Base-by-base conservation (phyloP, 208 protist species). In the Endotrypanum monterogeii region DNA sequence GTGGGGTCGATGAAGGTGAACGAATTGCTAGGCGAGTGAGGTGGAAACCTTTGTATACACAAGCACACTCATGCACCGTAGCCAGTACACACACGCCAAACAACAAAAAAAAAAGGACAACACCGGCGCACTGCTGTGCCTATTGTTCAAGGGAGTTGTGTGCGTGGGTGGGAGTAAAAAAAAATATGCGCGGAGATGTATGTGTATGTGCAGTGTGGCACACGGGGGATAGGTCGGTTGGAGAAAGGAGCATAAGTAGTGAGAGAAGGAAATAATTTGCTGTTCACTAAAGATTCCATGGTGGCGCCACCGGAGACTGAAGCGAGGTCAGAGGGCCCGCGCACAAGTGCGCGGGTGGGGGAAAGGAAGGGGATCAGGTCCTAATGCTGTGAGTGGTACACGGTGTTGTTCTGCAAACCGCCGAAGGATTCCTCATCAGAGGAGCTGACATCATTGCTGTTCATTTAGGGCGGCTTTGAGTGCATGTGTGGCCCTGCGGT, bases 21-120 rank as follows among this genome's bases (percentile, higher is more conserved):
- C 12, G 12, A 48, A 48, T 48, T 5, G 44, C 44, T 41, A n/a
- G 44, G 30, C 12, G n/a, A 39, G 39, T 28, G 23, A 41, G 44
- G 28, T 75, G 48, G 52, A 18, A 32, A n/a, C 69, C 16, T 28
- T 50, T 28, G 30, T 48, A 67, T 51, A 70, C 57, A 69, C 67
- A 62, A 67, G 78, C 44, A 73, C 46, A 74, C 63, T 70, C 20
- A 68, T 20, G 44, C 62, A 67, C 62, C 41, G 20, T 54, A 39
- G 14, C 65, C 65, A 70, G 65, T 48, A 48, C 44, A 48, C 44
- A n/a, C n/a, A 50, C 63, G 12, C 41, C 51, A 44, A 61, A 70
- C 11, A 16, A 76, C 7, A 66, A 25, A 70, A 23, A 30, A 16
- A 62, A 6, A 67, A 32, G 3, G 20, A 69, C 37, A 48, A 39